phyloP scores from a whole-genome alignment of 2,329 filamentous ascomycete genomes.

The Didymella arachidicola region DNA sequence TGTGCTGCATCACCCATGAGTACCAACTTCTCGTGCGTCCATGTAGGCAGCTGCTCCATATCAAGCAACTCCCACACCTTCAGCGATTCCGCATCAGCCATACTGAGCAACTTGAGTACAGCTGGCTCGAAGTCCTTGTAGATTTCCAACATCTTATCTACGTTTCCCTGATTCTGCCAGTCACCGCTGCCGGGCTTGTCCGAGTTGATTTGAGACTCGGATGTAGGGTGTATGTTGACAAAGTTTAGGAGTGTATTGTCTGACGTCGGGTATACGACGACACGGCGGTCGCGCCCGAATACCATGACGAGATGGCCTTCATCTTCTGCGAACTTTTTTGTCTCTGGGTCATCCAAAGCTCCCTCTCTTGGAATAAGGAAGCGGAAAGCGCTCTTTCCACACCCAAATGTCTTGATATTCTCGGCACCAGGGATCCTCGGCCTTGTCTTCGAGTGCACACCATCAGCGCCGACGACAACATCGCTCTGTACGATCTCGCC shows the following conservation, averaged over 20 bases:
- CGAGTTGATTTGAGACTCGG: constrained; percentile 34
- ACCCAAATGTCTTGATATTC: constrained; percentile 52
- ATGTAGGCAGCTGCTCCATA: constrained; percentile 65
- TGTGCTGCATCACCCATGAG: constrained; percentile 73
- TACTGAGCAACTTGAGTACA: constrained; percentile 48
- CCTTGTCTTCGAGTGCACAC: constrained; percentile 56
- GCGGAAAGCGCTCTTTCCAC: constrained; percentile 65
- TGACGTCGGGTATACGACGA: constrained; percentile 59
- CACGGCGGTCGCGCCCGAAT: constrained; percentile 53
- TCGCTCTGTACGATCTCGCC: constrained; percentile 58
- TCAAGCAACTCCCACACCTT: constrained; percentile 57
- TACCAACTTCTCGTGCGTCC: constrained; percentile 62
- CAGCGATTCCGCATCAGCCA: constrained; percentile 49
- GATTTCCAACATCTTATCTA: constrained; percentile 52
- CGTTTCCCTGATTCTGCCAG: constrained; percentile 51
- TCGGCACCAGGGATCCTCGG: constrained; percentile 34
- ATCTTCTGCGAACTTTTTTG: constrained; percentile 48
- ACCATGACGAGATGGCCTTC: constrained; percentile 56
- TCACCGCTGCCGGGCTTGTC: constrained; percentile 27
- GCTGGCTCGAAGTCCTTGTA: constrained; percentile 50
- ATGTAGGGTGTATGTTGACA: constrained; percentile 53
- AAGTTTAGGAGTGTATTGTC: constrained; percentile 59
- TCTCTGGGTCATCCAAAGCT: constrained; percentile 52
- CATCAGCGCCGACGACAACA: constrained; percentile 64
- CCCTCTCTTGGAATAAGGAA: constrained; percentile 62